Evolutionary conservation across 495 filamentous ascomycete genomes (phyloP).

Genomic region (Aspergillus steynii): DNA sequence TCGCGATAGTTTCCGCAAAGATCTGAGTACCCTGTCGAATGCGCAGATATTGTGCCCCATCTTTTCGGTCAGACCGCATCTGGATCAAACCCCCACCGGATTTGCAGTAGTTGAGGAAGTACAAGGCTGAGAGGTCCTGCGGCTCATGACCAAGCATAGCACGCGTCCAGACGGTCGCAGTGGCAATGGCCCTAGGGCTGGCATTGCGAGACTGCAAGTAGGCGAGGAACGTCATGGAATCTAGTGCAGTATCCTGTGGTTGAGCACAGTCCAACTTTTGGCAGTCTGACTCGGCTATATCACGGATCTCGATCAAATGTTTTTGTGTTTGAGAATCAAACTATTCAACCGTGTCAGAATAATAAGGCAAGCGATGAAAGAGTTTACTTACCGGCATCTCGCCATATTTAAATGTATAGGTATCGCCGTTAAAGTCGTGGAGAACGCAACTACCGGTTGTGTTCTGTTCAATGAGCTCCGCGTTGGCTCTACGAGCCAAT

Average conservation of each 20-base stretch:
- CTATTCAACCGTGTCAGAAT: not conserved
- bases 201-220: conserved; percentile 23
- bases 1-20: conserved; percentile 28
- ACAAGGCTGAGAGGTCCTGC: conserved; percentile 43
- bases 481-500: conserved; percentile 33
- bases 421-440: conserved; percentile 31
- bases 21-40: conserved; percentile 36
- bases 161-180: conserved; percentile 36
- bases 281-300: conserved; percentile 29
- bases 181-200: conserved; percentile 23
- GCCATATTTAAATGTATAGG: conserved; percentile 29
- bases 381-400: conserved; percentile 28
- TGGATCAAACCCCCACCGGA: conserved; percentile 41
- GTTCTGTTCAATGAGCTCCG: conserved; percentile 47
- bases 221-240: conserved; percentile 34
- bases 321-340: not conserved
- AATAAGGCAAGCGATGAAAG: not conserved
- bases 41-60: conserved; percentile 47
- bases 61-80: conserved; percentile 37
- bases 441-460: conserved; percentile 34
- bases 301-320: conserved; percentile 13
- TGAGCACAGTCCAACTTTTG: conserved; percentile 13
- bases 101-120: conserved; percentile 51
- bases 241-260: conserved; percentile 24
- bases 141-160: conserved; percentile 48